Conservation (phyloP, 345 rosid species). For the Gossypium ekmanianum region DNA sequence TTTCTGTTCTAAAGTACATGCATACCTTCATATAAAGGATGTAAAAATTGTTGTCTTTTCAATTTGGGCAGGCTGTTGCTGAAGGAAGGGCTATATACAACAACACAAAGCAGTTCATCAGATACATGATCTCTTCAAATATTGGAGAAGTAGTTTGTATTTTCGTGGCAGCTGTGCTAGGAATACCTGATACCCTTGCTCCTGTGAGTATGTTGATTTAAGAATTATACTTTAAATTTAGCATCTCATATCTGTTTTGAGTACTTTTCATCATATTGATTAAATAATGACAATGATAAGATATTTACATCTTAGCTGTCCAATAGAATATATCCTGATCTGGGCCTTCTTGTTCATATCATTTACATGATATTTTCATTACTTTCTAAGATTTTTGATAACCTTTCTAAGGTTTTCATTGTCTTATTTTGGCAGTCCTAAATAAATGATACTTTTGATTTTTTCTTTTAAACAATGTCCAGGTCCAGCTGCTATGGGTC, state of each 20-base stretch:
- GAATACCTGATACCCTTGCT: conserved; percentile 96
- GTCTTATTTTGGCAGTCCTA: conserved; percentile 10
- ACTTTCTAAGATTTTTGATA: neutral
- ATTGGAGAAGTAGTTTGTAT: conserved; percentile 99
- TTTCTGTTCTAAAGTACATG: neutral
- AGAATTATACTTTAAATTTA: conserved; percentile 2
- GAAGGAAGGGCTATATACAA: conserved; percentile 99
- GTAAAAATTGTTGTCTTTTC: conserved; percentile 20
- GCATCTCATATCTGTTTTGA: neutral
- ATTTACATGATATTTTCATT: conserved; percentile 1
- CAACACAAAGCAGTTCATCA: conserved; percentile 95
- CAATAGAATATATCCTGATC: neutral
- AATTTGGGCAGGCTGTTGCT: conserved; percentile 79
- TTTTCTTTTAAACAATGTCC: conserved; percentile 18
- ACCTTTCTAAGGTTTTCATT: conserved; percentile 1
- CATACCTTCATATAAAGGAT: neutral
- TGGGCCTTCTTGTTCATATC: neutral
- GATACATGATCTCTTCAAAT: conserved; percentile 99
- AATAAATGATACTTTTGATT: conserved; percentile 8
- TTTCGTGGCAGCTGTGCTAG: conserved; percentile 98
- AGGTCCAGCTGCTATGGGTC: conserved; percentile 99
- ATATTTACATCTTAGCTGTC: neutral
- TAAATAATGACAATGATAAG: neutral
- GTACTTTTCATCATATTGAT: neutral
- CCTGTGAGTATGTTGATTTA: conserved; percentile 65